Percentiles rank a stretch among this genome's conserved stretches.
Evolutionary conservation across 495 filamentous ascomycete genomes (phyloP).

Genomic region (Tuber calosporum): DNA sequence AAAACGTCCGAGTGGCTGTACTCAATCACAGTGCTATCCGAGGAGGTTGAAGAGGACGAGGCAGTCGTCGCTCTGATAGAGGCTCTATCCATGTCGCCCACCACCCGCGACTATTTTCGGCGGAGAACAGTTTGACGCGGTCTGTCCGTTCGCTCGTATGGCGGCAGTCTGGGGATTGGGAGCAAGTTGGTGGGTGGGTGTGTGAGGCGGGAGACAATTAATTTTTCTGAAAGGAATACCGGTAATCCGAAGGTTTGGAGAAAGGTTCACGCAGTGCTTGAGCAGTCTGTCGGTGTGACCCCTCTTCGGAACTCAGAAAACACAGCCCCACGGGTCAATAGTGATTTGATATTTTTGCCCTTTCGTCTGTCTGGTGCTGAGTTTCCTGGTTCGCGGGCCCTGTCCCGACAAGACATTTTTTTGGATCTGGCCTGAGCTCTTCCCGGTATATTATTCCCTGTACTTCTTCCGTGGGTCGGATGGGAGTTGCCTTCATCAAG

Average conservation of each 20-base stretch:
- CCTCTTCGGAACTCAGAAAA: background rate
- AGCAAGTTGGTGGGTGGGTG: background rate
- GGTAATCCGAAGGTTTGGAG: background rate
- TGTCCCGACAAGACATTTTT: background rate
- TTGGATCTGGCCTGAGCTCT: background rate
- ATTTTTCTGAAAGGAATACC: background rate
- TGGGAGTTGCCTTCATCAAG: background rate
- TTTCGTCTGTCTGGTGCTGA: background rate
- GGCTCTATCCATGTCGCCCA: background rate
- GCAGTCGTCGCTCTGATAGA: background rate
- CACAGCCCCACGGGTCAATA: background rate
- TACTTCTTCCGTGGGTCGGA: no score
- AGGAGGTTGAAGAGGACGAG: background rate
- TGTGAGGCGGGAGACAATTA: background rate
- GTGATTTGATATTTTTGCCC: background rate
- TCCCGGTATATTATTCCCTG: no score
- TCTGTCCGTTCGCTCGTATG: background rate
- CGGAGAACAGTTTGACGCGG: background rate
- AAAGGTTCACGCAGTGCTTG: background rate
- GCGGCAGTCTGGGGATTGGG: background rate
- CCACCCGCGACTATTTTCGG: background rate
- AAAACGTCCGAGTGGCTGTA: conserved; percentile 7
- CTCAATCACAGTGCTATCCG: background rate
- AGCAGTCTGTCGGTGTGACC: background rate
- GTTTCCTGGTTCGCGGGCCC: background rate